A percentile compares a stretch with the other conserved stretches of the same genome.
Evolutionary conservation across 2,329 filamentous ascomycete genomes (phyloP).

Genomic region (Neonectria hederae): DNA sequence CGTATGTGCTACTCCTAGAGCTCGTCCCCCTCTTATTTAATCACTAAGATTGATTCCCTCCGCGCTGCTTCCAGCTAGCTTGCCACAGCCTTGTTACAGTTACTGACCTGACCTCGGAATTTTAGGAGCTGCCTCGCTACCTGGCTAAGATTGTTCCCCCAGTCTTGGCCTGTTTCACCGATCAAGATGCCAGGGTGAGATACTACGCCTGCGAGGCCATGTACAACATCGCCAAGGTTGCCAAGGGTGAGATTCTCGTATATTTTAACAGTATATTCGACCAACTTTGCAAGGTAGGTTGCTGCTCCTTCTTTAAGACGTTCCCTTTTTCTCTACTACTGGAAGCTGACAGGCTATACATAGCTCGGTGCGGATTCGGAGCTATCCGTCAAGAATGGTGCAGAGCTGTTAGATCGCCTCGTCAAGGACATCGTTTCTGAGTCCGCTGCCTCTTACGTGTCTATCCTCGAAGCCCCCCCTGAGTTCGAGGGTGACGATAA

Average conservation of each 20-base stretch:
- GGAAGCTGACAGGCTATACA: constrained; percentile 49
- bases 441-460: constrained; percentile 93
- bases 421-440: constrained; percentile 97
- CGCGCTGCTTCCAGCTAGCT: not conserved
- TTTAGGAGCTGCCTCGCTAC: constrained; percentile 88
- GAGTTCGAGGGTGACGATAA: constrained; percentile 58
- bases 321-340: not conserved
- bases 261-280: constrained; percentile 99
- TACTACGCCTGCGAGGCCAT: constrained; percentile 99
- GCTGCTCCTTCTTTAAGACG: not conserved
- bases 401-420: constrained; percentile 91
- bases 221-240: constrained; percentile 99
- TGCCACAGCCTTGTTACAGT: not conserved
- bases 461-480: constrained; percentile 74
- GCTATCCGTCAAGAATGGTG: constrained; percentile 96
- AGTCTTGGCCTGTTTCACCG: constrained; percentile 95
- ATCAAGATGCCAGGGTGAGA: constrained; percentile 95
- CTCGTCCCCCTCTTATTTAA: not conserved
- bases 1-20: constrained; percentile 63
- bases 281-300: constrained; percentile 86
- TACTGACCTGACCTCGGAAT: constrained; percentile 14
- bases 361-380: constrained; percentile 96
- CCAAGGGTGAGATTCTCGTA: constrained; percentile 94
- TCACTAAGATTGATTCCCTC: not conserved
- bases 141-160: constrained; percentile 94